phyloP scores from a whole-genome alignment of 805 yeast genomes.

The Saturnispora ahearnii region DNA sequence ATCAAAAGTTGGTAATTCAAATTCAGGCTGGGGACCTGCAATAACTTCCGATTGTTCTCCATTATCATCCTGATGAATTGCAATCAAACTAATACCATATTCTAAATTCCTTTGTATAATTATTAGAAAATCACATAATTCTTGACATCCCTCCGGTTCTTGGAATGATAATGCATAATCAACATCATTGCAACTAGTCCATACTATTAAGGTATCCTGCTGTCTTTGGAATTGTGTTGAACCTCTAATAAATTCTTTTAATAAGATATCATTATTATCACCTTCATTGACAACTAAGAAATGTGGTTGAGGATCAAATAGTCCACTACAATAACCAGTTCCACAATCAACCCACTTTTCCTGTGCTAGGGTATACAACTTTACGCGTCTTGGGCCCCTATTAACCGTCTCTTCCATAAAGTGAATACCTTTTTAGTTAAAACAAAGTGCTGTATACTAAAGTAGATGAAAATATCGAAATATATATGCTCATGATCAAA shows the following conservation, averaged over 20 bases:
- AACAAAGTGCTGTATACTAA: too few species aligned
- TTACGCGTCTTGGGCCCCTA: conserved; percentile 44
- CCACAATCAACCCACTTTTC: conserved; percentile 90
- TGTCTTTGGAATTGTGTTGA: conserved; percentile 82
- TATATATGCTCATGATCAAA: too few species aligned
- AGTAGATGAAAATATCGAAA: too few species aligned
- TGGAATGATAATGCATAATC: conserved; percentile 89
- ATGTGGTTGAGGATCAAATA: conserved; percentile 41
- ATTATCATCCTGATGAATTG: conserved; percentile 41
- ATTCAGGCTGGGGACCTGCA: conserved; percentile 71
- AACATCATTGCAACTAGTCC: conserved; percentile 69
- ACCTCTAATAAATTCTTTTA: conserved; percentile 64
- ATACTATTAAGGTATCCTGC: conserved; percentile 87
- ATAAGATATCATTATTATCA: conserved; percentile 46
- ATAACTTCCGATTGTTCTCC: conserved; percentile 65
- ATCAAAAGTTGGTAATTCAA: conserved; percentile 44
- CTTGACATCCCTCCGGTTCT: conserved; percentile 82
- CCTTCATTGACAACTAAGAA: conserved; percentile 68
- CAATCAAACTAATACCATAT: conserved; percentile 61
- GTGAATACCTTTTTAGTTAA: not conserved
- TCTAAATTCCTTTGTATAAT: conserved; percentile 50
- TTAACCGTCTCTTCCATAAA: conserved; percentile 32
- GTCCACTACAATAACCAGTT: conserved; percentile 84
- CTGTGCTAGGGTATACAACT: conserved; percentile 75
- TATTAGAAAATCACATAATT: conserved; percentile 71